Base-by-base conservation (phyloP, 1,284 basidiomycete genomes). In the Malassezia sp. region DNA sequence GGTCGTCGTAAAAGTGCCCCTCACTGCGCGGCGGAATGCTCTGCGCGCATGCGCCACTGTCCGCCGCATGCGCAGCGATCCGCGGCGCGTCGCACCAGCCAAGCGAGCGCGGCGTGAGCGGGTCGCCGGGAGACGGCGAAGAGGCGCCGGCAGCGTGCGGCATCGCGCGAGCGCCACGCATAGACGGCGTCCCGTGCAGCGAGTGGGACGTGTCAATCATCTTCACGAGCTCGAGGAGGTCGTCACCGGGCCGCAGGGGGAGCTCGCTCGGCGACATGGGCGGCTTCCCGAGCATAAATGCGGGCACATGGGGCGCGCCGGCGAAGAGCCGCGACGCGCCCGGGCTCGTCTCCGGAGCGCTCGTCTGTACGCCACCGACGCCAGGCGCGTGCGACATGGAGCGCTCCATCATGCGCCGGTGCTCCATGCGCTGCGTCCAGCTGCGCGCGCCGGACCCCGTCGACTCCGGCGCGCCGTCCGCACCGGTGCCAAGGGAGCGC, bases 161-260 rank as follows among this genome's bases (percentile, higher is more conserved):
- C n/a, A n/a, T n/a, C n/a, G n/a, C n/a, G n/a, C n/a, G n/a, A n/a
- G n/a, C n/a, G n/a, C n/a, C n/a, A n/a, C n/a, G n/a, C n/a, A n/a
- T n/a, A n/a, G n/a, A n/a, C n/a, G n/a, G n/a, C n/a, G n/a, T n/a
- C n/a, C n/a, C n/a, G 33, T 35, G 23, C 22, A 35, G 23, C 3
- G 38, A 24, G n/a, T 12, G 33, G 17, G 41, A 30, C 21, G 47
- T 33, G 9, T 49, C 47, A 28, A 49, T 42, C 47, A 49, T 49
- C 18, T 30, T 29, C 18, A 49, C 41, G 12, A 49, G 33, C n/a
- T 42, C 47, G 7, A 39, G 15, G 17, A 42, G 23, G 23, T 49
- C 47, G 35, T 44, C 41, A 4, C 33, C 22, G 1, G 42, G 22
- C n/a, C 33, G n/a, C 8, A 24, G 34, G 5, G 43, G 24, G 20